Conservation (phyloP, 2,329 filamentous ascomycete species). For the Coniochaeta ligniaria region DNA sequence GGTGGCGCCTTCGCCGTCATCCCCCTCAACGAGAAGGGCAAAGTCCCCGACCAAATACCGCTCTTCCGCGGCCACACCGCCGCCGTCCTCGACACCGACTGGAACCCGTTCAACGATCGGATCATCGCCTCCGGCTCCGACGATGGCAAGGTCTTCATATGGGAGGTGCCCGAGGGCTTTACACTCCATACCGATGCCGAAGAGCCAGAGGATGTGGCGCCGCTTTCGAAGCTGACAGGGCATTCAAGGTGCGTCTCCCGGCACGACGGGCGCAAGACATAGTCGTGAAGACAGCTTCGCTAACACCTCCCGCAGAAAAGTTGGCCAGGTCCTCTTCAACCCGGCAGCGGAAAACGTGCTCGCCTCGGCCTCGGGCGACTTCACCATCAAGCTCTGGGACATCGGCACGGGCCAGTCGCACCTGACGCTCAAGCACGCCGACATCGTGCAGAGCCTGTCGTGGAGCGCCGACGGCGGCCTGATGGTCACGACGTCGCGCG, state of each 20-base stretch:
- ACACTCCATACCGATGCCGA: conserved; percentile 79
- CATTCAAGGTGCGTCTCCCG: conserved; percentile 64
- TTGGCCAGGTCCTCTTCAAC: conserved; percentile 97
- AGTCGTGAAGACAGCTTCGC: neutral
- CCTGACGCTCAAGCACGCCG: conserved; percentile 73
- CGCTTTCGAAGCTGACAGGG: conserved; percentile 73
- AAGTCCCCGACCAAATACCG: conserved; percentile 85
- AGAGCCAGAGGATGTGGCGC: conserved; percentile 73
- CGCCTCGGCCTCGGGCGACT: conserved; percentile 90
- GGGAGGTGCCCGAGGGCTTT: conserved; percentile 88
- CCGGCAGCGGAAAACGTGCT: conserved; percentile 92
- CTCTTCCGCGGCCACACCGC: conserved; percentile 95
- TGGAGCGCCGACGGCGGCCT: conserved; percentile 88
- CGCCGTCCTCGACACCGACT: conserved; percentile 94
- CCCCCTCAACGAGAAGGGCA: conserved; percentile 80
- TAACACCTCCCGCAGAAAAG: conserved; percentile 58
- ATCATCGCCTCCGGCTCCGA: conserved; percentile 91
- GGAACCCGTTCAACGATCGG: conserved; percentile 94
- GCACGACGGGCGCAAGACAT: neutral
- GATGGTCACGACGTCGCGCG: conserved; percentile 86
- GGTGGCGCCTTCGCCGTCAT: conserved; percentile 97
- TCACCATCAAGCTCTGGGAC: conserved; percentile 94
- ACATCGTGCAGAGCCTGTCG: conserved; percentile 91
- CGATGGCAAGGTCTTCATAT: conserved; percentile 94
- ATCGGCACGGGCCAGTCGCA: conserved; percentile 69